Conservation (phyloP, 2,329 filamentous ascomycete genomes). For the Zalaria obscura region DNA sequence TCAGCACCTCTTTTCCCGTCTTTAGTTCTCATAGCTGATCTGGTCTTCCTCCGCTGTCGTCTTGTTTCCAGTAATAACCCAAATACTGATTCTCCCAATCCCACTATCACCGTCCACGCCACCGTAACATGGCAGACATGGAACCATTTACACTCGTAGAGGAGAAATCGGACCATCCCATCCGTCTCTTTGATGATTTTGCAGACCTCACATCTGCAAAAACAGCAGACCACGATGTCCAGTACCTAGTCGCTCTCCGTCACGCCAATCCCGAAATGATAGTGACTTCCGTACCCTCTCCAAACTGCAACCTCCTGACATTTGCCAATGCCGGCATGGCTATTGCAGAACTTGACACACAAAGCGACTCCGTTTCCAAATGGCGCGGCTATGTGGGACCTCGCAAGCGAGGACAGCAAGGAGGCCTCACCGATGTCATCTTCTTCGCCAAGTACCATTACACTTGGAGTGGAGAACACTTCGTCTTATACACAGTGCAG, state of each 20-base stretch:
- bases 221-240: constrained; percentile 24
- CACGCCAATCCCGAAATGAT: constrained; percentile 21
- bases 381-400: constrained; percentile 22
- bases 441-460: constrained; percentile 27
- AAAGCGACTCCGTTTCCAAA: constrained; percentile 21
- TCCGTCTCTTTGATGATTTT: constrained; percentile 22
- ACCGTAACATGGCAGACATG: not conserved
- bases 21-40: too few species aligned
- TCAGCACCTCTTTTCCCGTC: too few species aligned
- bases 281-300: constrained; percentile 22
- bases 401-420: constrained; percentile 15
- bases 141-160: constrained; percentile 21
- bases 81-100: too few species aligned
- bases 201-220: constrained; percentile 20
- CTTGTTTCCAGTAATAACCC: too few species aligned
- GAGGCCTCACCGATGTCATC: constrained; percentile 20
- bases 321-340: constrained; percentile 29
- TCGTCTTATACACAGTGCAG: constrained; percentile 23
- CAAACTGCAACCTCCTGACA: constrained; percentile 12
- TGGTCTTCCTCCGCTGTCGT: too few species aligned
- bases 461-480: constrained; percentile 22
- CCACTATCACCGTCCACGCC: too few species aligned
- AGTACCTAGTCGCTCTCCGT: constrained; percentile 22
- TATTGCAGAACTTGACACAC: constrained; percentile 20
- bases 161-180: constrained; percentile 5